Evolutionary conservation across 495 filamentous ascomycete species (phyloP).

Genomic region (Staphylotrichum longicolle): DNA sequence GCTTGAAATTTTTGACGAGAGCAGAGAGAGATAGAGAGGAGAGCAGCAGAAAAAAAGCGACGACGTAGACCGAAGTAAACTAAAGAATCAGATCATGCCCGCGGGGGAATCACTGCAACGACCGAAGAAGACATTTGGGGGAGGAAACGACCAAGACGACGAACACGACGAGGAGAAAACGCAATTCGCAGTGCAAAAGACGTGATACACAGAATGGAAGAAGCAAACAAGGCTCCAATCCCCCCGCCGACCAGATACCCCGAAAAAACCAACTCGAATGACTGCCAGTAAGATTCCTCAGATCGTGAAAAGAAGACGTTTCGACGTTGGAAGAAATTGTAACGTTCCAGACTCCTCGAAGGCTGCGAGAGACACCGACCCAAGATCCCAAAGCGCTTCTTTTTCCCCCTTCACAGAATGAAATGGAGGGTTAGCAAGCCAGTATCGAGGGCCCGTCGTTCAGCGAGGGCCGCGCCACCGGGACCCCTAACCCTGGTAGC

Average conservation of each 20-base stretch:
- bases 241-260: constrained; percentile 22
- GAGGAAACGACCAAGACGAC: constrained; percentile 9
- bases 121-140: constrained; percentile 12
- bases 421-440: not conserved
- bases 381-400: not conserved
- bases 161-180: constrained; percentile 16
- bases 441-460: not conserved
- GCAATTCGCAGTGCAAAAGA: constrained; percentile 16
- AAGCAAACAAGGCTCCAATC: constrained; percentile 26
- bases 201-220: constrained; percentile 27
- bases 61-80: constrained; percentile 9
- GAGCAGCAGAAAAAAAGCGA: constrained; percentile 22
- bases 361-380: constrained; percentile 16
- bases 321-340: constrained; percentile 10
- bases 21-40: constrained; percentile 22
- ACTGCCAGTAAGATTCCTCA: constrained; percentile 22
- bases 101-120: constrained; percentile 28
- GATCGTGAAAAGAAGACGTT: constrained; percentile 19
- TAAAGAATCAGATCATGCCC: constrained; percentile 22
- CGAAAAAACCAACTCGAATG: constrained; percentile 26
- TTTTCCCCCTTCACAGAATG: not conserved
- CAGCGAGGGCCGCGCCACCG: not conserved
- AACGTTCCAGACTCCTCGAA: constrained; percentile 12
- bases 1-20: constrained; percentile 24
- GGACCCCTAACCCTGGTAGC: constrained; percentile 54